Evolutionary conservation across 208 protist genomes (phyloP).

Genomic region (Trypanosoma platydactyli): DNA sequence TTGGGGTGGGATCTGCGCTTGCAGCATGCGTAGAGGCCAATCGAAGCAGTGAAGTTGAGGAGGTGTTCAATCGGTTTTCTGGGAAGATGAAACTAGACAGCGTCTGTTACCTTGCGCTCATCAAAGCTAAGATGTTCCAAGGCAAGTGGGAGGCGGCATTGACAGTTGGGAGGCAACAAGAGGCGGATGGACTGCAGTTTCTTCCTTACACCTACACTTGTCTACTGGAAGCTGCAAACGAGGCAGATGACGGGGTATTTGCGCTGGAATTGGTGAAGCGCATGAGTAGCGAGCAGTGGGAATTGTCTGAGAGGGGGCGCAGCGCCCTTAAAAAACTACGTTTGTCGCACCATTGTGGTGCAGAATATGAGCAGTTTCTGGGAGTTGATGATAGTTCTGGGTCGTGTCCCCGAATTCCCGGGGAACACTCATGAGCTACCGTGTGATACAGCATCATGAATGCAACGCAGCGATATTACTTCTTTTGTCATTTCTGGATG

Average conservation of each 20-base stretch:
- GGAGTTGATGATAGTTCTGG: constrained; percentile 5
- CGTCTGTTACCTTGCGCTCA: constrained; percentile 76
- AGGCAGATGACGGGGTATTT: constrained; percentile 43
- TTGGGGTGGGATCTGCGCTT: constrained; percentile 61
- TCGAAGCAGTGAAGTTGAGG: constrained; percentile 40
- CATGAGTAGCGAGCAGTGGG: constrained; percentile 68
- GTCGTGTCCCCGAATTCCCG: constrained; percentile 8
- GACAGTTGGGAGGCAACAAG: constrained; percentile 51
- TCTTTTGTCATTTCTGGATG: background rate
- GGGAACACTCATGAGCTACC: background rate
- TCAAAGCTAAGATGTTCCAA: constrained; percentile 44
- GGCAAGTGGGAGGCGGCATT: constrained; percentile 41
- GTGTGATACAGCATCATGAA: background rate
- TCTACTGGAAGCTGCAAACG: constrained; percentile 58
- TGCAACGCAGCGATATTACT: background rate
- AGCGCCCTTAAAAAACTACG: constrained; percentile 35
- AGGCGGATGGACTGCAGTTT: constrained; percentile 52
- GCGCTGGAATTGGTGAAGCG: constrained; percentile 50
- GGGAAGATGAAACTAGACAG: constrained; percentile 74
- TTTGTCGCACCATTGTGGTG: constrained; percentile 29
- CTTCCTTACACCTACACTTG: constrained; percentile 70
- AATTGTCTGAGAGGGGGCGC: constrained; percentile 29
- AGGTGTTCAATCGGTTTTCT: constrained; percentile 50
- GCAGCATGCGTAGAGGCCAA: constrained; percentile 59
- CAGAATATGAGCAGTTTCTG: constrained; percentile 20